phyloP scores from a whole-genome alignment of 176 grass and related monocot genomes.

The Guadua angustifolia region DNA sequence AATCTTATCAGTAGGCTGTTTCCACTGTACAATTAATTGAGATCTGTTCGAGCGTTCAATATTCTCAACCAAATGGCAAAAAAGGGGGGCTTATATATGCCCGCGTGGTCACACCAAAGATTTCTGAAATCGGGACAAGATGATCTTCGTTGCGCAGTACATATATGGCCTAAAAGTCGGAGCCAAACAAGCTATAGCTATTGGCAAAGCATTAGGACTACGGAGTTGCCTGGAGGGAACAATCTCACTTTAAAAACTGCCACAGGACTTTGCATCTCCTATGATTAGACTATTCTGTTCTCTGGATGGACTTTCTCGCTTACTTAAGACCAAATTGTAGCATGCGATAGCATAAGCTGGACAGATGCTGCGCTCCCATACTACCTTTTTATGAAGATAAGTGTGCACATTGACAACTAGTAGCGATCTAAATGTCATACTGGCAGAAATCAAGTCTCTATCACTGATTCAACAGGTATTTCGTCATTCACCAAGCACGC shows the following conservation, averaged over 20 bases:
- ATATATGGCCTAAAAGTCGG: slow-evolving; percentile 46
- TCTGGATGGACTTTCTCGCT: not conserved
- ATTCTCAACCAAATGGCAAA: slow-evolving; percentile 43
- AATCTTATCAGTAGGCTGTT: not conserved
- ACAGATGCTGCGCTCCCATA: slow-evolving; percentile 46
- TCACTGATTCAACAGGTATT: slow-evolving; percentile 47
- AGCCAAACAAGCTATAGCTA: slow-evolving; percentile 4
- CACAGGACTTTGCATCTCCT: slow-evolving; percentile 28
- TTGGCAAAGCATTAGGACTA: slow-evolving; percentile 20
- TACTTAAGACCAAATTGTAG: slow-evolving; percentile 10
- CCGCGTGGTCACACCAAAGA: slow-evolving; percentile 1
- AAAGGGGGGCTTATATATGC: not conserved
- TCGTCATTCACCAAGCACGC: slow-evolving; percentile 44
- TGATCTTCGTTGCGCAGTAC: not conserved
- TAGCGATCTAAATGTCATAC: not conserved
- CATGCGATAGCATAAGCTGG: slow-evolving; percentile 38
- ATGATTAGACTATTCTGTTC: slow-evolving; percentile 26
- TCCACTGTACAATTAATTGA: not conserved
- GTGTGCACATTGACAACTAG: slow-evolving; percentile 44
- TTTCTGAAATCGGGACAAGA: slow-evolving; percentile 2
- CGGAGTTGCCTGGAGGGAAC: slow-evolving; percentile 56
- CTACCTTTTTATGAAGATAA: slow-evolving; percentile 35
- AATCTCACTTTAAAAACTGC: slow-evolving; percentile 50
- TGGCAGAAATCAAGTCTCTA: not conserved
- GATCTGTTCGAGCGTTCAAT: not conserved